These are phyloP conservation scores for Solioccasus polychromus DNA, from an alignment of 768 basidiomycete species.

Conservation along the genomic window DNA sequence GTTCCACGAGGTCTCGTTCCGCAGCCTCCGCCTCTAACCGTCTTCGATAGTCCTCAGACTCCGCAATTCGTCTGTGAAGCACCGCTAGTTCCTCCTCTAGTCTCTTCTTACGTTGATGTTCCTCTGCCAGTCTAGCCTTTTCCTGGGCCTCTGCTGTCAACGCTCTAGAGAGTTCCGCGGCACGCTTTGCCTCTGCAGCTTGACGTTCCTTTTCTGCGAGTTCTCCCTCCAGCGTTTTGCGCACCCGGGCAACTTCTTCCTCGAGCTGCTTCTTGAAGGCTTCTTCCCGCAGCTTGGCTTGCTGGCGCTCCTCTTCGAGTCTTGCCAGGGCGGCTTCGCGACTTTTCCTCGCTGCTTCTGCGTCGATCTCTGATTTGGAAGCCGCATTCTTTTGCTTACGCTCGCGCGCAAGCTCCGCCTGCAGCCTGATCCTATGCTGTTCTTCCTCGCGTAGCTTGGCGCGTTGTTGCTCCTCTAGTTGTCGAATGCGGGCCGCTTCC, in stretches of 20 bases:
- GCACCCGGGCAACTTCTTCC: conserved; percentile 26
- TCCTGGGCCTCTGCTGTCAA: conserved; percentile 29
- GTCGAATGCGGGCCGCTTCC: conserved; percentile 25
- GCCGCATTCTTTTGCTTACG: conserved; percentile 17
- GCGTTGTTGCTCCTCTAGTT: conserved; percentile 27
- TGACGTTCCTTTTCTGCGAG: conserved; percentile 22
- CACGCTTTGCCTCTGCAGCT: conserved; percentile 25
- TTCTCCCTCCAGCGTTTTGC: conserved; percentile 20
- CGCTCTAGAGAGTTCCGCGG: conserved; percentile 26
- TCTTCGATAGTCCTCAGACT: conserved; percentile 29
- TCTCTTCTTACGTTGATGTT: conserved; percentile 29
- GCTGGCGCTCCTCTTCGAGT: conserved; percentile 27
- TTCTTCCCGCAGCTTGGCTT: conserved; percentile 23
- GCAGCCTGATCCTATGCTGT: conserved; percentile 19
- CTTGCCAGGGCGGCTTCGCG: conserved; percentile 20
- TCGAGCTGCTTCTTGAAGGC: conserved; percentile 24
- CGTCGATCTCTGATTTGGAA: conserved; percentile 21
- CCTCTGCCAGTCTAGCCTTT: conserved; percentile 27
- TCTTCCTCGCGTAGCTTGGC: conserved; percentile 30
- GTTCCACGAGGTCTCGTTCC: conserved; percentile 28
- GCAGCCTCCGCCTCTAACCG: conserved; percentile 26
- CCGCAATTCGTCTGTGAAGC: conserved; percentile 23
- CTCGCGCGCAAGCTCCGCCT: conserved; percentile 26
- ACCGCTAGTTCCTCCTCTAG: conserved; percentile 25
- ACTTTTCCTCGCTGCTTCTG: conserved; percentile 13